Conservation (phyloP, 768 basidiomycete genomes). For the Termitomyces eurrhizus region DNA sequence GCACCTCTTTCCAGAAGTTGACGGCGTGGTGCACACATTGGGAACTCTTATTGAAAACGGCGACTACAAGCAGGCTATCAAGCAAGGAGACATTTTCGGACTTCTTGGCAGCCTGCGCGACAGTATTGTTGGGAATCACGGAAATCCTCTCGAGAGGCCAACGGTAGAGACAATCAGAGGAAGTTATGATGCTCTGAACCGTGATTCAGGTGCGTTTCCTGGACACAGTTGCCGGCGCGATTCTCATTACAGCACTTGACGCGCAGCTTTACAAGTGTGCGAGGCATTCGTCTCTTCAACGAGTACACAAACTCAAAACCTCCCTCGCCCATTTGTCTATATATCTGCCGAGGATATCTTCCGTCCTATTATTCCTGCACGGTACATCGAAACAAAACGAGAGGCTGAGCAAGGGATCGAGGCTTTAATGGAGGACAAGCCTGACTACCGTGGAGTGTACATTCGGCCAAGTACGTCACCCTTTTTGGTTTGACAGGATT, state of each 20-base stretch:
- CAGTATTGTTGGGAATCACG: conserved; percentile 30
- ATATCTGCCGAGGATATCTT: conserved; percentile 94
- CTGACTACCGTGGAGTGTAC: conserved; percentile 66
- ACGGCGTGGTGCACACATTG: conserved; percentile 89
- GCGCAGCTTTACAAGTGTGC: conserved; percentile 68
- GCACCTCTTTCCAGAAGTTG: conserved; percentile 58
- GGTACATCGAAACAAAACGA: conserved; percentile 94
- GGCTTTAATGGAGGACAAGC: conserved; percentile 38
- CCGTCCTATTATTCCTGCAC: conserved; percentile 76
- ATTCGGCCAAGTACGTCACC: conserved; percentile 79
- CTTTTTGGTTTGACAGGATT: conserved; percentile 4
- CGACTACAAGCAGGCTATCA: conserved; percentile 74
- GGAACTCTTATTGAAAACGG: conserved; percentile 84
- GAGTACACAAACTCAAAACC: conserved; percentile 21
- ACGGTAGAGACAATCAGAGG: conserved; percentile 26
- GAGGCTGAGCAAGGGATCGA: conserved; percentile 78
- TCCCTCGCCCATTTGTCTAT: conserved; percentile 78
- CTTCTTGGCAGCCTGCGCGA: conserved; percentile 43
- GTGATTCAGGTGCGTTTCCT: conserved; percentile 73
- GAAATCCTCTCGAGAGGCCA: conserved; percentile 58
- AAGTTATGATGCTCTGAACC: conserved; percentile 80
- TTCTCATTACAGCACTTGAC: neutral
- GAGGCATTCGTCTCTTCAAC: conserved; percentile 62
- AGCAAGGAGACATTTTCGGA: conserved; percentile 50
- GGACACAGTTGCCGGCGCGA: neutral